phyloP scores from a whole-genome alignment of 768 basidiomycete species.

The Zangia roseola region DNA sequence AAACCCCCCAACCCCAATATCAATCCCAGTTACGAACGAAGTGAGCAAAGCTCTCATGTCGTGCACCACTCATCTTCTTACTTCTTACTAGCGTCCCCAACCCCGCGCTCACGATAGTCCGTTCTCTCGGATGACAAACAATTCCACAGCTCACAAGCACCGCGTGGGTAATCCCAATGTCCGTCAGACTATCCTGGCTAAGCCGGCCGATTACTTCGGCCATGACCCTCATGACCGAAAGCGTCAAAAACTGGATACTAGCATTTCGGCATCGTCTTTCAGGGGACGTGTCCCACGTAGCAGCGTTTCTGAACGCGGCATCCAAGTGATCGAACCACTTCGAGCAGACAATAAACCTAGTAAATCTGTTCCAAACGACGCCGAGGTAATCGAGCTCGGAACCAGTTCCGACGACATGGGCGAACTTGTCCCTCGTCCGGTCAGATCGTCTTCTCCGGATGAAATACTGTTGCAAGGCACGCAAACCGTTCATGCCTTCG shows the following conservation, averaged over 20 bases:
- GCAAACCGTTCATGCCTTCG: constrained; percentile 16
- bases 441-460: constrained; percentile 24
- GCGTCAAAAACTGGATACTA: constrained; percentile 21
- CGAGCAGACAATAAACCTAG: neutral
- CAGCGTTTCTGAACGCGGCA: constrained; percentile 17
- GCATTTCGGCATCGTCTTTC: constrained; percentile 1
- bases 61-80: constrained; percentile 3
- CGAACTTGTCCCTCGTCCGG: constrained; percentile 13
- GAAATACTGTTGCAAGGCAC: constrained; percentile 6
- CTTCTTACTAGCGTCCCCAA: constrained; percentile 7
- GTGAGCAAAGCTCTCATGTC: constrained; percentile 13
- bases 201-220: neutral
- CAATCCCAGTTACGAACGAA: constrained; percentile 7
- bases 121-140: constrained; percentile 1
- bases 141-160: neutral
- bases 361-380: constrained; percentile 7
- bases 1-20: constrained; percentile 22
- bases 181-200: constrained; percentile 19
- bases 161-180: constrained; percentile 25
- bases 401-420: constrained; percentile 23
- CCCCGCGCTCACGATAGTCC: constrained; percentile 16
- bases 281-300: neutral
- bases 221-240: constrained; percentile 15
- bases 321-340: constrained; percentile 19
- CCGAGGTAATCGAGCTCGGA: constrained; percentile 22